Percentiles rank a stretch among this genome's conserved stretches.
Conservation (phyloP, 495 filamentous ascomycete species). For the Poronia punctata region DNA sequence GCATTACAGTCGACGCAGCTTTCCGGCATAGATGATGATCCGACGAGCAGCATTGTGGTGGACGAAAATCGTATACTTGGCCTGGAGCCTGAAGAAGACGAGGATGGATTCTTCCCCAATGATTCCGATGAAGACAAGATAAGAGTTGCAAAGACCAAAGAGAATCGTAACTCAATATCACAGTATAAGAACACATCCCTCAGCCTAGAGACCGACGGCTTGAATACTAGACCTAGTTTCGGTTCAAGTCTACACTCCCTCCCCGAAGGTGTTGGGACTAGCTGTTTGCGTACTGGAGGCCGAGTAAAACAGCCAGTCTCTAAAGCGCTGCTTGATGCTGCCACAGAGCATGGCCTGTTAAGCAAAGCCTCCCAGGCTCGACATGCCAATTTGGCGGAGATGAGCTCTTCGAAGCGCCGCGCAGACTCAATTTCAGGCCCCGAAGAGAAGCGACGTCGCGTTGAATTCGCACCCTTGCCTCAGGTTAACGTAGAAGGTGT, state of each 20-base stretch:
- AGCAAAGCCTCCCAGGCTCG: slow-evolving; percentile 15
- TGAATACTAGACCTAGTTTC: not conserved
- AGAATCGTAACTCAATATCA: not conserved
- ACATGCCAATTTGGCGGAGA: slow-evolving; percentile 3
- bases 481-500: not conserved
- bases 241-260: slow-evolving; percentile 4
- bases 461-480: slow-evolving; percentile 10
- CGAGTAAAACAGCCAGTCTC: slow-evolving; percentile 14
- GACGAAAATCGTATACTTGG: slow-evolving; percentile 40
- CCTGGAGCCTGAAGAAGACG: slow-evolving; percentile 28
- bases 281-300: slow-evolving; percentile 16
- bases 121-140: slow-evolving; percentile 49
- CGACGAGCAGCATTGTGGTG: slow-evolving; percentile 31
- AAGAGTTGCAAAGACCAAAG: slow-evolving; percentile 5
- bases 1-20: slow-evolving; percentile 34
- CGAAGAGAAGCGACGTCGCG: slow-evolving; percentile 19
- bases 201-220: not conserved
- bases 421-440: slow-evolving; percentile 4
- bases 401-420: slow-evolving; percentile 9
- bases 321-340: slow-evolving; percentile 14
- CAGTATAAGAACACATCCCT: not conserved
- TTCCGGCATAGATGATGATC: slow-evolving; percentile 17
- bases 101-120: slow-evolving; percentile 40
- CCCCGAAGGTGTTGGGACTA: slow-evolving; percentile 15
- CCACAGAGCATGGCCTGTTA: slow-evolving; percentile 30